Conservation (phyloP, 2,329 filamentous ascomycete species). For the Dactylellina parvicollis region DNA sequence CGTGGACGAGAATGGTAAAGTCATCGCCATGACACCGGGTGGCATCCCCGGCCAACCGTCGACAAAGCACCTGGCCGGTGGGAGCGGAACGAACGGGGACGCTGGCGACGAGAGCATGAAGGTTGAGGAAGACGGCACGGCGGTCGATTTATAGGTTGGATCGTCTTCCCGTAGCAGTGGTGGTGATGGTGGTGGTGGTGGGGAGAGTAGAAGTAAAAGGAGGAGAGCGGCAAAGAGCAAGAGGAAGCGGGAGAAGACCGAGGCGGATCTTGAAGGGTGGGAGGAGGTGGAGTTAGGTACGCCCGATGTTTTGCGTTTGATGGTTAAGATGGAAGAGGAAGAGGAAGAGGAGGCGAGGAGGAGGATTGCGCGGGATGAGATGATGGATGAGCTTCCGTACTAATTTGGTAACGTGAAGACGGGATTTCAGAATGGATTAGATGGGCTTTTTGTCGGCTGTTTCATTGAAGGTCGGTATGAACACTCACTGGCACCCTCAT, state of each 20-base stretch:
- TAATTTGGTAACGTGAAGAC: neutral
- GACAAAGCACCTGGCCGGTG: slow-evolving; percentile 43
- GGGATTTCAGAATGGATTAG: too few species aligned
- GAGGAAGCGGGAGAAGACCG: neutral
- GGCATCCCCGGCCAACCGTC: slow-evolving; percentile 10
- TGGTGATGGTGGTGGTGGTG: neutral
- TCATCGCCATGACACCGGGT: slow-evolving; percentile 83
- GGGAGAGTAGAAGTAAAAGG: neutral
- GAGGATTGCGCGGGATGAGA: neutral
- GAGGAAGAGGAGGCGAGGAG: neutral
- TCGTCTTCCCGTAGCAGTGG: neutral
- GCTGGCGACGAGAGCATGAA: slow-evolving; percentile 48
- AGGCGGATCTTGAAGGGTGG: neutral
- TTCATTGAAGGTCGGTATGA: too few species aligned
- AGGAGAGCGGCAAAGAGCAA: neutral
- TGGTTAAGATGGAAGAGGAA: neutral
- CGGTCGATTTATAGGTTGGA: slow-evolving; percentile 49
- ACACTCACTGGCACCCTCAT: too few species aligned
- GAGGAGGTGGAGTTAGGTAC: slow-evolving; percentile 25
- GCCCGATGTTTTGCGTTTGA: slow-evolving; percentile 9
- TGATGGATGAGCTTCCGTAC: neutral
- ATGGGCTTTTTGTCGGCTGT: too few species aligned
- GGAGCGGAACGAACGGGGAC: slow-evolving; percentile 6
- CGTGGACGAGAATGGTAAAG: slow-evolving; percentile 88
- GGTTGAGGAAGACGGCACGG: slow-evolving; percentile 43